Percentiles rank a stretch among this genome's conserved stretches.
Conservation (phyloP, 1,284 basidiomycete genomes). For the Cutaneotrichosporon cavernicola region DNA sequence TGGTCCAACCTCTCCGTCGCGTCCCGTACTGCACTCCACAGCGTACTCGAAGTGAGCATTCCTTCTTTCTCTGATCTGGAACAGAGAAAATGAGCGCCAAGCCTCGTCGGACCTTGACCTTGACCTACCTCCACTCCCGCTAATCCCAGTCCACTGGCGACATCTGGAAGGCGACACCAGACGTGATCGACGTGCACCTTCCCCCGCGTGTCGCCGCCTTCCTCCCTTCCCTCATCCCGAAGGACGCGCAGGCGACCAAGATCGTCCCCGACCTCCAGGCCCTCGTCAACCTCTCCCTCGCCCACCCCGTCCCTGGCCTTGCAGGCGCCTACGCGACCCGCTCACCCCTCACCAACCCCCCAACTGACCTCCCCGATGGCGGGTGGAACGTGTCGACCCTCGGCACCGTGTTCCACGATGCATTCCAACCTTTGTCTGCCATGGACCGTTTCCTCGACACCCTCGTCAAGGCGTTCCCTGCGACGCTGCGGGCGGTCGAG, state of each 20-base stretch:
- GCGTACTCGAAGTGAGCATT: constrained; percentile 31
- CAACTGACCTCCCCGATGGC: constrained; percentile 13
- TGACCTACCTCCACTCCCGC: background rate
- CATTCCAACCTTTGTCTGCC: constrained; percentile 46
- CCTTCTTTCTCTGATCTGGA: background rate
- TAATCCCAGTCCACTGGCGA: constrained; percentile 25
- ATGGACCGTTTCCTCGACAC: constrained; percentile 45
- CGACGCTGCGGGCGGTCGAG: constrained; percentile 32
- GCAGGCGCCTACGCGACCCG: background rate
- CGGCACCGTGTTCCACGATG: constrained; percentile 45
- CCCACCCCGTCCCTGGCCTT: background rate
- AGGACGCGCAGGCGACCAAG: background rate
- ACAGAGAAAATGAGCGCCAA: background rate
- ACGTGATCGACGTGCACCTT: constrained; percentile 40
- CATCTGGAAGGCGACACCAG: constrained; percentile 43
- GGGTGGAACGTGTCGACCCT: constrained; percentile 39
- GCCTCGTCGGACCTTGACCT: background rate
- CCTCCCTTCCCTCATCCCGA: constrained; percentile 15
- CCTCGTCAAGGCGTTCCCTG: constrained; percentile 38
- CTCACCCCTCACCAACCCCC: constrained; percentile 9
- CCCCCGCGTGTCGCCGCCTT: constrained; percentile 8
- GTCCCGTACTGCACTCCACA: constrained; percentile 21
- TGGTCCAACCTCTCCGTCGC: constrained; percentile 16
- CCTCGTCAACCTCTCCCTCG: constrained; percentile 29
- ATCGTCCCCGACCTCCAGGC: constrained; percentile 42